Evolutionary conservation across 805 yeast species (phyloP).

Genomic region (Kazachstania bromeliacearum): DNA sequence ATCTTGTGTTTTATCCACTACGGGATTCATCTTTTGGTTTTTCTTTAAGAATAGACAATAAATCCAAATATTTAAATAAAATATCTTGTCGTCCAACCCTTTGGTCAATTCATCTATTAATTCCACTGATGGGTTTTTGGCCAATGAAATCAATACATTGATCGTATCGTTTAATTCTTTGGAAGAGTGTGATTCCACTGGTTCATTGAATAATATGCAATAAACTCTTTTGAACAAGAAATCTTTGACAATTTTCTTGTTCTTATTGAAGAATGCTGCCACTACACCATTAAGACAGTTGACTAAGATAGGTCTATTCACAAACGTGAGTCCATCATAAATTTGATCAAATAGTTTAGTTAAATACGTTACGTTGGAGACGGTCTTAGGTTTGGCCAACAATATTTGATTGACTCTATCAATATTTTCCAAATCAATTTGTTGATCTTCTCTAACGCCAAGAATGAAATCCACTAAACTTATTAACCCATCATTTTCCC

Average conservation of each 20-base stretch:
- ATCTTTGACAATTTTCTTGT: slow-evolving; percentile 43
- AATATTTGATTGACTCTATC: slow-evolving; percentile 59
- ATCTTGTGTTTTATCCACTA: slow-evolving; percentile 4
- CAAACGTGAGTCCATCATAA: slow-evolving; percentile 44
- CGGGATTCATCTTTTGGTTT: slow-evolving; percentile 18
- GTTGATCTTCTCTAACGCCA: slow-evolving; percentile 65
- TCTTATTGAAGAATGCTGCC: slow-evolving; percentile 41
- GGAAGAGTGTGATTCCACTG: slow-evolving; percentile 34
- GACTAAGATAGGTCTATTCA: slow-evolving; percentile 52
- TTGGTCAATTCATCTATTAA: slow-evolving; percentile 28
- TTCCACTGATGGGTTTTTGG: slow-evolving; percentile 36
- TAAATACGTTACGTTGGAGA: slow-evolving; percentile 44
- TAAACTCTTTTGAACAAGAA: slow-evolving; percentile 48
- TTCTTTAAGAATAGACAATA: slow-evolving; percentile 30
- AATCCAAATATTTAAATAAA: slow-evolving; percentile 31
- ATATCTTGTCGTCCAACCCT: slow-evolving; percentile 11
- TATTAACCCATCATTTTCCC: slow-evolving; percentile 60
- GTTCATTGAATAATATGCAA: slow-evolving; percentile 29
- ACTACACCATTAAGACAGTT: slow-evolving; percentile 49
- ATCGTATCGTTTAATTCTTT: slow-evolving; percentile 49
- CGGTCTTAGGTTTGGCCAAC: slow-evolving; percentile 47
- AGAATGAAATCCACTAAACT: slow-evolving; percentile 67
- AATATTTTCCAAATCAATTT: slow-evolving; percentile 51
- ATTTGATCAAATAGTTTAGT: slow-evolving; percentile 53
- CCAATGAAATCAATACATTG: slow-evolving; percentile 55